These are phyloP conservation scores for Chenopodium berlandieri DNA, from an alignment of 148 eudicot genomes.

Conservation along the genomic window DNA sequence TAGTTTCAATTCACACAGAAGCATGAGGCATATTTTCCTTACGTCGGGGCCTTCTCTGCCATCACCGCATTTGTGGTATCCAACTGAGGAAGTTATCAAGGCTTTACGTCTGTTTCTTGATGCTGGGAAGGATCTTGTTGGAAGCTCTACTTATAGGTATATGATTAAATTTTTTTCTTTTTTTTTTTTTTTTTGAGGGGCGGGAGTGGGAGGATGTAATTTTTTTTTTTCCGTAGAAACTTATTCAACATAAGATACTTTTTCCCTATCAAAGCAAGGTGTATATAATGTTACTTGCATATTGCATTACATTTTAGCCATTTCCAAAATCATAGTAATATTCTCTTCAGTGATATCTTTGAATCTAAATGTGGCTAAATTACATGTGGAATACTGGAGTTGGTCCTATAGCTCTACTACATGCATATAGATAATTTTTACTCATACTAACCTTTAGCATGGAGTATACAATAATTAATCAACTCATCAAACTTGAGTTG, in stretches of 20 bases:
- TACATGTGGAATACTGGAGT: background rate
- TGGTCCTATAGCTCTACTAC: background rate
- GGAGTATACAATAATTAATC: too few species aligned
- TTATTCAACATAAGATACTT: background rate
- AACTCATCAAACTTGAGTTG: too few species aligned
- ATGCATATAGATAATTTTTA: background rate
- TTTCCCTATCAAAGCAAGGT: background rate
- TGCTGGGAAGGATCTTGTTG: conserved; percentile 55
- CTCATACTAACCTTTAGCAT: too few species aligned
- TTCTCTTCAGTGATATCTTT: background rate
- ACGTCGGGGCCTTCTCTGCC: conserved; percentile 57
- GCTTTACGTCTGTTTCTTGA: conserved; percentile 79
- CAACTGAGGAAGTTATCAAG: conserved; percentile 53
- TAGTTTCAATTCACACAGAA: conserved; percentile 25
- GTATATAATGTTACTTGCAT: background rate
- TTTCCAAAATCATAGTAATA: background rate
- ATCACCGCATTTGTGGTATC: conserved; percentile 82
- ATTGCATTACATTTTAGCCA: background rate
- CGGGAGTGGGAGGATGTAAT: background rate
- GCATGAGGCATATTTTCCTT: conserved; percentile 46
- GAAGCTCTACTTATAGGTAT: conserved; percentile 84
- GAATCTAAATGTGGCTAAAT: background rate
- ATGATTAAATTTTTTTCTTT: too few species aligned
- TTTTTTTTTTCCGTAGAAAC: background rate
- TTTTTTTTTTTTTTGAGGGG: too few species aligned